These are phyloP conservation scores for Gossypium davidsonii DNA, from an alignment of 441 rosid species.

Conservation along the genomic window DNA sequence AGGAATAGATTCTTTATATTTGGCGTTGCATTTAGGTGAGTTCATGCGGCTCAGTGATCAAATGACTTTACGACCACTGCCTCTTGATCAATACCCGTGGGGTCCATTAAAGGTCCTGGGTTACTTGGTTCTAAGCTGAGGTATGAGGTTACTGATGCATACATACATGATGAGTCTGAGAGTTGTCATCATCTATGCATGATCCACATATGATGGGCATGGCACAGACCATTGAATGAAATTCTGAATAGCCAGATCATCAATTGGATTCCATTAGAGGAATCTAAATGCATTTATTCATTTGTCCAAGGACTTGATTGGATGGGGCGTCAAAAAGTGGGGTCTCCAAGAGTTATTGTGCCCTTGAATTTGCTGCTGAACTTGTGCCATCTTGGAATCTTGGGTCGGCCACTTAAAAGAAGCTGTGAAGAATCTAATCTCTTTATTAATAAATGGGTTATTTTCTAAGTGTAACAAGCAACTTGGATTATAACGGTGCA, in stretches of 20 bases:
- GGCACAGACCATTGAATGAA: background rate
- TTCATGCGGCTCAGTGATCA: background rate
- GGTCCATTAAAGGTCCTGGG: background rate
- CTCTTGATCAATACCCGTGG: background rate
- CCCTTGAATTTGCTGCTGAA: background rate
- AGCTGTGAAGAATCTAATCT: background rate
- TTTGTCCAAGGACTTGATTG: background rate
- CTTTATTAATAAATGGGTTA: background rate
- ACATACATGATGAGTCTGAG: background rate
- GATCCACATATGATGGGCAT: background rate
- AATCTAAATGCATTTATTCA: background rate
- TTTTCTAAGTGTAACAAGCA: background rate
- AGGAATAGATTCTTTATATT: background rate
- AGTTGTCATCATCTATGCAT: conserved; percentile 4
- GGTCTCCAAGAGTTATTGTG: background rate
- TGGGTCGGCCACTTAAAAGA: background rate
- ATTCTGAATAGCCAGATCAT: background rate
- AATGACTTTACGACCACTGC: background rate
- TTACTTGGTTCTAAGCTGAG: conserved; percentile 13
- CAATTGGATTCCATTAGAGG: background rate
- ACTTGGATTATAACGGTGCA: background rate
- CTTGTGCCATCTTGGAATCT: background rate
- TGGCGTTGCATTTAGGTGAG: conserved; percentile 18
- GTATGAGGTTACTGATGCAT: conserved; percentile 8
- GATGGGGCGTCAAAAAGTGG: background rate